Conservation (phyloP, 495 filamentous ascomycete species). For the Diplogelasinospora grovesii region DNA sequence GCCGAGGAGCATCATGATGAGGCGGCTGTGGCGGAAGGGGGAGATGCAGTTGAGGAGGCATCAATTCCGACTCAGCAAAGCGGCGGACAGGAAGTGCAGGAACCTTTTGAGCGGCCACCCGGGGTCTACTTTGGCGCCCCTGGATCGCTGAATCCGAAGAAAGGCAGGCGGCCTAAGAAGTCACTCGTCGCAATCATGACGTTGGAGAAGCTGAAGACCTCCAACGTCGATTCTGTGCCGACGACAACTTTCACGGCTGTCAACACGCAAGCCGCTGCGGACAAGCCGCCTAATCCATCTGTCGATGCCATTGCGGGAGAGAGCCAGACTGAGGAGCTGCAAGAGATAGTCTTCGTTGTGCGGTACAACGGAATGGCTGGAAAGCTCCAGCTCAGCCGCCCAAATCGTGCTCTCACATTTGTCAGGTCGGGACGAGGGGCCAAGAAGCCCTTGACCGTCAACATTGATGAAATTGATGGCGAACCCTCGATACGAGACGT, state of each 20-base stretch:
- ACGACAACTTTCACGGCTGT: not conserved
- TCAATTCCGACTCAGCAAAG: no score
- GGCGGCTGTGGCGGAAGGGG: not conserved
- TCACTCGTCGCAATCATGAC: slow-evolving; percentile 32
- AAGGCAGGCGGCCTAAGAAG: slow-evolving; percentile 11
- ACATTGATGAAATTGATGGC: slow-evolving; percentile 9
- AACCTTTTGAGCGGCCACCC: slow-evolving; percentile 4
- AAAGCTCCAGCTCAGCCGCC: slow-evolving; percentile 8
- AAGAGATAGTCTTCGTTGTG: slow-evolving; percentile 9
- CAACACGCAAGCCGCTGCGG: not conserved
- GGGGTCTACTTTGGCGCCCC: slow-evolving; percentile 14
- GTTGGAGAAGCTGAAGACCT: slow-evolving; percentile 23
- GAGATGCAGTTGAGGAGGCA: not conserved
- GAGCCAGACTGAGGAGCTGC: not conserved
- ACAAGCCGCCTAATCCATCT: not conserved
- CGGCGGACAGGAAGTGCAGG: no score
- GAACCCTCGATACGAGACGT: slow-evolving; percentile 11
- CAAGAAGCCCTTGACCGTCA: slow-evolving; percentile 13
- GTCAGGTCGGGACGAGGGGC: not conserved
- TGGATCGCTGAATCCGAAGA: slow-evolving; percentile 15
- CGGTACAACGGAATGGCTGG: slow-evolving; percentile 13
- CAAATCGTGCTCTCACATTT: slow-evolving; percentile 8
- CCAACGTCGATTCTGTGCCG: no score
- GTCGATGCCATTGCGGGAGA: not conserved
- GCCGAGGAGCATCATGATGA: not conserved